phyloP scores from a whole-genome alignment of 495 filamentous ascomycete genomes.

The Neurospora tetraspora region DNA sequence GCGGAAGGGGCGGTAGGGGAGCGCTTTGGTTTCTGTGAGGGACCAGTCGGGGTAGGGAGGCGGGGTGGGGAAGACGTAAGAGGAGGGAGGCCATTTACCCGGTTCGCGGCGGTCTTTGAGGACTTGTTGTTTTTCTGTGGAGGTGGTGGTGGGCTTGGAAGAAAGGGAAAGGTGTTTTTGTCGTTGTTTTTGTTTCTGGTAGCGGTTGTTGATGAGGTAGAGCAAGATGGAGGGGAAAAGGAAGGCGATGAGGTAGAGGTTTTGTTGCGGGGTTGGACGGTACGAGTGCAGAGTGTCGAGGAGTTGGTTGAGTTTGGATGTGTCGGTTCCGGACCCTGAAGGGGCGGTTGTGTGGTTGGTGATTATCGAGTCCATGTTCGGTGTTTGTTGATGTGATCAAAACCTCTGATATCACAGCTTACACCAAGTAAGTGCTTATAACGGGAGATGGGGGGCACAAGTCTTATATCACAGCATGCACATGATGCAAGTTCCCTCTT shows the following conservation, averaged over 20 bases:
- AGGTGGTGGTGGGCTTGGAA: background rate
- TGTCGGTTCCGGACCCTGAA: too few relatives aligned
- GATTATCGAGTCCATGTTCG: background rate
- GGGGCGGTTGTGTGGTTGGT: background rate
- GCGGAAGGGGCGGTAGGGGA: constrained; percentile 77
- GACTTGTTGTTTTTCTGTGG: background rate
- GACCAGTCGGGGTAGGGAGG: constrained; percentile 64
- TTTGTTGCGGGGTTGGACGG: background rate
- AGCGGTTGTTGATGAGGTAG: background rate
- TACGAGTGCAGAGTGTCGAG: background rate
- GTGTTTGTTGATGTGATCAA: background rate
- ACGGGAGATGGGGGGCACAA: background rate
- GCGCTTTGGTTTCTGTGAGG: constrained; percentile 57
- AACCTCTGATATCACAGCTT: background rate
- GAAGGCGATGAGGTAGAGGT: background rate
- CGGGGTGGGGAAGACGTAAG: constrained; percentile 60
- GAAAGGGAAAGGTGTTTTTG: background rate
- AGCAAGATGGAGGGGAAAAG: background rate
- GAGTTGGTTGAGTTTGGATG: background rate
- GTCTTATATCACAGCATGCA: background rate
- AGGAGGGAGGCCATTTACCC: constrained; percentile 58
- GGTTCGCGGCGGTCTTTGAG: background rate
- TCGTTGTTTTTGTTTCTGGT: background rate
- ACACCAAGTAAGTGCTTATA: background rate
- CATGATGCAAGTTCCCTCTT: background rate